Conservation (phyloP, 352 stramenopile genomes). For the Phytopythium helicoides region DNA sequence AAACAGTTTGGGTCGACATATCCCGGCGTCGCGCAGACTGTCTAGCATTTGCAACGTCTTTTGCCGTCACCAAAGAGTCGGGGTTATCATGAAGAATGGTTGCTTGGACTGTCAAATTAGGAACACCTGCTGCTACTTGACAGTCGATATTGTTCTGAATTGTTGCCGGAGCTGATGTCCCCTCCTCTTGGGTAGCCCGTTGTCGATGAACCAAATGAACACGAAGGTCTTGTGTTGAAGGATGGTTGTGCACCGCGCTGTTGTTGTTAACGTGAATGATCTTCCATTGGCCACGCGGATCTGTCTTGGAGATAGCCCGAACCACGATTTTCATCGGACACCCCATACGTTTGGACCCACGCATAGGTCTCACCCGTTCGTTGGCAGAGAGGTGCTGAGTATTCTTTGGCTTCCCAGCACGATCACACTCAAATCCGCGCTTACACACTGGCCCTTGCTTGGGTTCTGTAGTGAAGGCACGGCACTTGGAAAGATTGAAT, state of each 20-base stretch:
- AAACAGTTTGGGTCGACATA: constrained; percentile 4
- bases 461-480: constrained; percentile 1
- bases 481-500: constrained; percentile 14
- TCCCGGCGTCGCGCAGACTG: constrained; percentile 7
- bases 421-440: constrained; percentile 11
- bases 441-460: constrained; percentile 1
- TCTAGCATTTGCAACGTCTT: constrained; percentile 11
- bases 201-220: constrained; percentile 9
- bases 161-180: background rate
- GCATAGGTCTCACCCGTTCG: constrained; percentile 4
- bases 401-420: constrained; percentile 4
- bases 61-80: constrained; percentile 4
- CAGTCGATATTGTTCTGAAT: constrained; percentile 1
- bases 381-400: constrained; percentile 12
- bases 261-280: constrained; percentile 12
- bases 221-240: background rate
- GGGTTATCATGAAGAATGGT: constrained; percentile 5
- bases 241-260: constrained; percentile 13
- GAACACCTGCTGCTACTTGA: constrained; percentile 10
- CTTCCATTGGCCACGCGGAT: constrained; percentile 7
- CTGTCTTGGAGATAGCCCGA: constrained; percentile 5
- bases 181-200: constrained; percentile 1
- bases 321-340: constrained; percentile 10
- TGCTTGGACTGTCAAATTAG: constrained; percentile 9
- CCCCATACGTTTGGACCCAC: constrained; percentile 9